These are phyloP conservation scores for Phytophthora fragariaefolia DNA, from an alignment of 352 stramenopile species.

Conservation along the genomic window DNA sequence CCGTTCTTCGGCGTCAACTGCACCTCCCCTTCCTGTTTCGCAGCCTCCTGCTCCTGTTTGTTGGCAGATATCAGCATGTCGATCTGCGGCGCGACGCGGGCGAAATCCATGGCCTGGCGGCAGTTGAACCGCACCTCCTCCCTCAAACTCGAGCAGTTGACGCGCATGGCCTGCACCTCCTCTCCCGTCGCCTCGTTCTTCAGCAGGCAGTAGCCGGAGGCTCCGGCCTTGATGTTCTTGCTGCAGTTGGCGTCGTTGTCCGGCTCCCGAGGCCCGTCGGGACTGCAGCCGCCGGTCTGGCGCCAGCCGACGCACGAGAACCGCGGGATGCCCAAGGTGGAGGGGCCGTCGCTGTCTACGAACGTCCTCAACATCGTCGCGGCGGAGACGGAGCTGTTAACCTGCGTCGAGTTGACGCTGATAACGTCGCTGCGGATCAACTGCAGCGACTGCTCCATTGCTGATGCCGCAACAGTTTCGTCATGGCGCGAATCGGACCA, in stretches of 20 bases:
- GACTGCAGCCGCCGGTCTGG: slow-evolving; percentile 31
- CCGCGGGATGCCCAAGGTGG: slow-evolving; percentile 7
- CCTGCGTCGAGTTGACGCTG: slow-evolving; percentile 6
- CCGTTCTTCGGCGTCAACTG: slow-evolving; percentile 24
- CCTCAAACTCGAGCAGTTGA: slow-evolving; percentile 38
- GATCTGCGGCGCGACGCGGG: slow-evolving; percentile 39
- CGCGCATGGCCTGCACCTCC: slow-evolving; percentile 38
- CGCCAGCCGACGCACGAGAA: slow-evolving; percentile 35
- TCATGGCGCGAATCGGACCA: slow-evolving; percentile 3
- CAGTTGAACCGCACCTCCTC: slow-evolving; percentile 47
- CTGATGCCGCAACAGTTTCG: neutral
- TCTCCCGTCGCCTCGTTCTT: slow-evolving; percentile 35
- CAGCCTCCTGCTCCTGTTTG: slow-evolving; percentile 6
- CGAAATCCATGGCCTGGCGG: slow-evolving; percentile 48
- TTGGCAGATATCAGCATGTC: slow-evolving; percentile 15
- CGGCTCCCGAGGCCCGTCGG: slow-evolving; percentile 24
- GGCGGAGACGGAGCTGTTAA: neutral
- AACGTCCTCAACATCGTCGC: slow-evolving; percentile 21
- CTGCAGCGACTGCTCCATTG: slow-evolving; percentile 11
- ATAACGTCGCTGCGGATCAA: slow-evolving; percentile 11
- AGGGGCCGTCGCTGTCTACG: slow-evolving; percentile 21
- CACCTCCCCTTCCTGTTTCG: neutral
- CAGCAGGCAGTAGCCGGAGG: slow-evolving; percentile 27
- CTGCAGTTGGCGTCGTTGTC: slow-evolving; percentile 24
- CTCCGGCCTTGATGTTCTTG: slow-evolving; percentile 31